A percentile compares a stretch with the other conserved stretches of the same genome.
These are phyloP conservation scores for Metschnikowia continentalis DNA, from an alignment of 805 yeast species.

Conservation along the genomic window DNA sequence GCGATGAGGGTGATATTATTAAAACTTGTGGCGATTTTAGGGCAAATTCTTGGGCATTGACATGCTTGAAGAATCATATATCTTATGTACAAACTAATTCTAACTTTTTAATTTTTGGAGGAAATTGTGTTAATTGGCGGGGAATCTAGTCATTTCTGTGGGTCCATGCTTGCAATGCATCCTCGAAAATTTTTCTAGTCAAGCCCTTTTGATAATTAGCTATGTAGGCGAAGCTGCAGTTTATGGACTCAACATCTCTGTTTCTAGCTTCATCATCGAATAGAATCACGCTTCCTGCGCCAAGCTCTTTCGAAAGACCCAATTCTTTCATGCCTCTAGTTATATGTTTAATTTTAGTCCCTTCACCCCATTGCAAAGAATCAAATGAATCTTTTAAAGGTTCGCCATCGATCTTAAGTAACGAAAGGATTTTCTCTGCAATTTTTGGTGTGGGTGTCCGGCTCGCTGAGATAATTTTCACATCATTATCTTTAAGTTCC, in stretches of 20 bases:
- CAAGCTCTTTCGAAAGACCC: constrained; percentile 46
- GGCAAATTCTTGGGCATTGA: background rate
- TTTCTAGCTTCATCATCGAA: constrained; percentile 82
- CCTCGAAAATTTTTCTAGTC: constrained; percentile 49
- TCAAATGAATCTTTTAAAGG: constrained; percentile 54
- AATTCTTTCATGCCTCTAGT: constrained; percentile 44
- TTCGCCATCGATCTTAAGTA: constrained; percentile 49
- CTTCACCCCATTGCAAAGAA: constrained; percentile 66
- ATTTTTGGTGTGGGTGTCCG: constrained; percentile 75
- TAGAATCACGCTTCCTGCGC: constrained; percentile 37
- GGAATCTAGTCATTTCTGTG: background rate
- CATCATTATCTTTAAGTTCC: constrained; percentile 45
- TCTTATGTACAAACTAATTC: background rate
- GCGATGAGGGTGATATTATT: constrained; percentile 3
- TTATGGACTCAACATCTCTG: constrained; percentile 65
- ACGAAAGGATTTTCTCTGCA: constrained; percentile 59
- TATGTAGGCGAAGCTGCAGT: constrained; percentile 67
- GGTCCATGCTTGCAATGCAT: constrained; percentile 36
- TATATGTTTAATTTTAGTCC: constrained; percentile 57
- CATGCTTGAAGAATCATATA: background rate
- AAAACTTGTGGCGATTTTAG: background rate
- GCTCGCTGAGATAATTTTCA: constrained; percentile 65
- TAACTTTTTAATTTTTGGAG: background rate
- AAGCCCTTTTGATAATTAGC: constrained; percentile 54
- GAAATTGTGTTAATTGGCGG: background rate